A percentile compares a stretch with the other conserved stretches of the same genome.
Evolutionary conservation across 306 rosid genomes (phyloP).

Genomic region (Casuarina glauca): DNA sequence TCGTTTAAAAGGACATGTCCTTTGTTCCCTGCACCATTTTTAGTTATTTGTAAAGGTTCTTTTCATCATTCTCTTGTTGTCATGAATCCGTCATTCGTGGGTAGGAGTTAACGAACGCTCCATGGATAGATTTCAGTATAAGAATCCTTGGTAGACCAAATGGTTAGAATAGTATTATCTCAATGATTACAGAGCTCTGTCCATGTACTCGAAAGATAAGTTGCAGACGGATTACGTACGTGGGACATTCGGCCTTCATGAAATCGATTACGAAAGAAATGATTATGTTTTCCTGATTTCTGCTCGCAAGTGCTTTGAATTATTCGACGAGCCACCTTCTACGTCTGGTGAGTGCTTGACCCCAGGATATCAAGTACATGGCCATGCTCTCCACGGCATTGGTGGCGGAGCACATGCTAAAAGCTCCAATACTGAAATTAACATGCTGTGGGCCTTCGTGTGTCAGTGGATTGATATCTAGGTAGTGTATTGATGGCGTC

Average conservation of each 20-base stretch:
- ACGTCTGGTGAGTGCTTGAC: not conserved
- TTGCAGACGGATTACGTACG: too few species aligned
- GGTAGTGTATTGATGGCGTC: too few species aligned
- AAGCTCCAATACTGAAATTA: not conserved
- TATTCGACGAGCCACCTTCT: not conserved
- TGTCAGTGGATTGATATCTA: not conserved
- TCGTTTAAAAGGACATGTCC: not conserved
- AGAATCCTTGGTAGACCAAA: not conserved
- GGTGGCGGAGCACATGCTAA: not conserved
- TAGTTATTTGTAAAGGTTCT: not conserved
- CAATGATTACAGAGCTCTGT: not conserved
- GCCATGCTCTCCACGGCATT: not conserved
- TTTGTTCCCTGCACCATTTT: not conserved
- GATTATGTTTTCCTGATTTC: too few species aligned
- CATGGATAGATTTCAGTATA: not conserved
- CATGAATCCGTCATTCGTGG: not conserved
- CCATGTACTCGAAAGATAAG: too few species aligned
- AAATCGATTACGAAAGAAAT: too few species aligned
- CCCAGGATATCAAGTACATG: not conserved
- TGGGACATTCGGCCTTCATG: too few species aligned
- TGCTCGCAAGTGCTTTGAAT: not conserved
- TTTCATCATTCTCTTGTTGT: constrained; percentile 4
- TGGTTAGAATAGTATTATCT: not conserved
- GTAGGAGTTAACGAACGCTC: not conserved
- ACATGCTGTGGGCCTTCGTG: not conserved